These are phyloP conservation scores for Paracorniculantispora psalliotae DNA, from an alignment of 2,329 filamentous ascomycete genomes.

Conservation along the genomic window DNA sequence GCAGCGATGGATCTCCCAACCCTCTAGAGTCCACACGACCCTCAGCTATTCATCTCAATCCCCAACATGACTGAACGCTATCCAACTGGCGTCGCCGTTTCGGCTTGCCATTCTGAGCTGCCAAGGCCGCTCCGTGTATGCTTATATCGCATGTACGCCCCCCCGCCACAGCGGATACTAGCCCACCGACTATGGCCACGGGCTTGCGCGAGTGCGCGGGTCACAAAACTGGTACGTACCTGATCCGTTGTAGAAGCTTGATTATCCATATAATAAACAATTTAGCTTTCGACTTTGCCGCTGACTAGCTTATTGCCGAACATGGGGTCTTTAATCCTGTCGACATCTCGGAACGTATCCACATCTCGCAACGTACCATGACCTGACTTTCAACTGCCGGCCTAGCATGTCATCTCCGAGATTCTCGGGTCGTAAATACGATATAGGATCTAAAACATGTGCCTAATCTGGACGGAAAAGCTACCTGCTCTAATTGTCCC, in stretches of 20 bases:
- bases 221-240: neutral
- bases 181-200: neutral
- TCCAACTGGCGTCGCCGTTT: neutral
- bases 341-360: neutral
- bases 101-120: neutral
- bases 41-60: neutral
- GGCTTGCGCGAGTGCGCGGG: neutral
- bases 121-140: neutral
- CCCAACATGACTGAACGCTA: neutral
- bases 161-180: neutral
- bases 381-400: neutral
- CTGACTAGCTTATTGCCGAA: neutral
- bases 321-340: neutral
- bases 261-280: neutral
- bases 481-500: neutral
- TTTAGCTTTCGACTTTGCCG: neutral
- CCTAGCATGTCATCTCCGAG: neutral
- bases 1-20: neutral
- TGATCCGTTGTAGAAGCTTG: neutral
- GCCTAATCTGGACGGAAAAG: neutral
- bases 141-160: constrained; percentile 9
- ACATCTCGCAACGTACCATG: neutral
- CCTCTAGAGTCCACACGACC: neutral
- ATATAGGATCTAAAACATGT: neutral
- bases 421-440: neutral